phyloP scores from a whole-genome alignment of 129 eudicot genomes.

The Chrysanthemum lavandulifolium region DNA sequence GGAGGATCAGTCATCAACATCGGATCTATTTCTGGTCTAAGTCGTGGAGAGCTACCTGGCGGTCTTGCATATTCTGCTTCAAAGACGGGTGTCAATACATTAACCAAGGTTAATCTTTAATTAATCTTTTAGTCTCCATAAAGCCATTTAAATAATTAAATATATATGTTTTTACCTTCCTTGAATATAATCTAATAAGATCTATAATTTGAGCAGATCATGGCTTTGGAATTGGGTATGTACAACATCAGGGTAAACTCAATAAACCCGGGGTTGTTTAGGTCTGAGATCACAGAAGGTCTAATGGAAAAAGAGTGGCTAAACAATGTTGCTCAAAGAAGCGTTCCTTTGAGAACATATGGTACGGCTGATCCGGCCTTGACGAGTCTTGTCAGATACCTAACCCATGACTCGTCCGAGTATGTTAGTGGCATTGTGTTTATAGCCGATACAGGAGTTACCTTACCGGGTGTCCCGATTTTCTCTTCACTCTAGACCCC shows the following conservation, averaged over 20 bases:
- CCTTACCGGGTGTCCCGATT: slow-evolving; percentile 79
- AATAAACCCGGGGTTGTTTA: slow-evolving; percentile 65
- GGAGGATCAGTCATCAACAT: slow-evolving; percentile 71
- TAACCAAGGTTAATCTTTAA: slow-evolving; percentile 33
- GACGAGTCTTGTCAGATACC: slow-evolving; percentile 55
- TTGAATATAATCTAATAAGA: neutral
- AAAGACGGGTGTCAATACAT: slow-evolving; percentile 50
- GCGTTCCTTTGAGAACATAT: slow-evolving; percentile 46
- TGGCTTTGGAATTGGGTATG: slow-evolving; percentile 66
- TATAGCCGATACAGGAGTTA: slow-evolving; percentile 66
- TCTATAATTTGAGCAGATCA: slow-evolving; percentile 34
- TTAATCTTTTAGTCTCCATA: neutral
- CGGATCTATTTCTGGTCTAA: slow-evolving; percentile 65
- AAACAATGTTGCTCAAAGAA: slow-evolving; percentile 47
- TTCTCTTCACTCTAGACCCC: slow-evolving; percentile 65
- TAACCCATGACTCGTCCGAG: slow-evolving; percentile 58
- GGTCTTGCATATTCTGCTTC: slow-evolving; percentile 59
- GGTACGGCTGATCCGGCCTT: slow-evolving; percentile 71
- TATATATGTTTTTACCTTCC: neutral
- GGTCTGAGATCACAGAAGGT: slow-evolving; percentile 70
- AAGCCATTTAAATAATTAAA: neutral
- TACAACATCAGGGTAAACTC: slow-evolving; percentile 72
- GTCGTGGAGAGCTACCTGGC: slow-evolving; percentile 69
- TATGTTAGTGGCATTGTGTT: slow-evolving; percentile 65
- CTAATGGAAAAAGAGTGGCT: slow-evolving; percentile 64